These are phyloP conservation scores for Dothistroma pini DNA, from an alignment of 2,329 filamentous ascomycete species.

Conservation along the genomic window DNA sequence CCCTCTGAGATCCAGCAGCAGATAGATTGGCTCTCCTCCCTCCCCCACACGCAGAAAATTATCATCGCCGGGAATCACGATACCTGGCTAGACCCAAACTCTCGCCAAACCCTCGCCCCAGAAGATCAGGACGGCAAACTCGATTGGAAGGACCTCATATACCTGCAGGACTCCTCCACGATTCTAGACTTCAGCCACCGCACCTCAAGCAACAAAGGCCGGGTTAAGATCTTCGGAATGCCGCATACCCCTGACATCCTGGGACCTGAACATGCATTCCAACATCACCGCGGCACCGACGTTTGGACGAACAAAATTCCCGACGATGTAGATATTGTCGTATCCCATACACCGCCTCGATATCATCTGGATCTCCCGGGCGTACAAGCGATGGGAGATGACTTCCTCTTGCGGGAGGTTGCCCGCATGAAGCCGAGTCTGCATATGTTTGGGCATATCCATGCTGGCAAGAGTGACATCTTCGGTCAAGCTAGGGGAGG, in stretches of 20 bases:
- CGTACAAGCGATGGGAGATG: constrained; percentile 60
- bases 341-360: constrained; percentile 77
- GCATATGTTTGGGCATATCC: constrained; percentile 83
- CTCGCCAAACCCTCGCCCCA: constrained; percentile 42
- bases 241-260: constrained; percentile 64
- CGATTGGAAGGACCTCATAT: constrained; percentile 66
- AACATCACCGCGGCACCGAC: constrained; percentile 63
- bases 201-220: constrained; percentile 45
- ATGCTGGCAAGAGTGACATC: constrained; percentile 53
- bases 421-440: constrained; percentile 71
- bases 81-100: constrained; percentile 71
- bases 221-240: constrained; percentile 71
- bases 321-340: constrained; percentile 67
- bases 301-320: constrained; percentile 73
- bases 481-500: constrained; percentile 49
- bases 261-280: constrained; percentile 70
- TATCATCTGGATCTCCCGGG: constrained; percentile 63
- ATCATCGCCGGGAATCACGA: constrained; percentile 88
- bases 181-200: constrained; percentile 57
- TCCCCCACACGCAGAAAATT: constrained; percentile 76
- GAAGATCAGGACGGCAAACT: constrained; percentile 56
- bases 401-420: constrained; percentile 62
- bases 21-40: constrained; percentile 72
- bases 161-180: constrained; percentile 67
- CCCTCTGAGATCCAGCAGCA: constrained; percentile 73